Evolutionary conservation across 495 filamentous ascomycete genomes (phyloP).

Genomic region (Thermochaetoides thermophila): DNA sequence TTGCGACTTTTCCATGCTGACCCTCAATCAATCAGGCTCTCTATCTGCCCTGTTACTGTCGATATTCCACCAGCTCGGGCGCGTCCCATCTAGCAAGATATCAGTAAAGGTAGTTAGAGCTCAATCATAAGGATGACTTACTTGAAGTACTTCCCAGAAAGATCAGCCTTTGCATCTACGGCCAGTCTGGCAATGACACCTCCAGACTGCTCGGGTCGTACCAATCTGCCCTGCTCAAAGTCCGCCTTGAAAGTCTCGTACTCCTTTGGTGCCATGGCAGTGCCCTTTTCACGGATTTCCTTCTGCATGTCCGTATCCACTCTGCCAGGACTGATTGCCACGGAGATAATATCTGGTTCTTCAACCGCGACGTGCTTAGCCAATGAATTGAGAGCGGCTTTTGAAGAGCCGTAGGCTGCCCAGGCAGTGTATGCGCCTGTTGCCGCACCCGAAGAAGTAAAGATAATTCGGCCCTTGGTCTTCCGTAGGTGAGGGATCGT

Average conservation of each 20-base stretch:
- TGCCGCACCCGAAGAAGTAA: slow-evolving; percentile 66
- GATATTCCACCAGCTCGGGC: slow-evolving; percentile 48
- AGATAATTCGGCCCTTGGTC: slow-evolving; percentile 52
- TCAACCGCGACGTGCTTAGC: slow-evolving; percentile 57
- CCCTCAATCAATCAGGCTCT: slow-evolving; percentile 1
- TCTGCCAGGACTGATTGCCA: slow-evolving; percentile 67
- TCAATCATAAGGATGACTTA: slow-evolving; percentile 20
- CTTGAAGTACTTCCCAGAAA: slow-evolving; percentile 65
- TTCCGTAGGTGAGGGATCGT: slow-evolving; percentile 54
- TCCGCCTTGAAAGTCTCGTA: slow-evolving; percentile 50
- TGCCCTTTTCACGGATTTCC: slow-evolving; percentile 51
- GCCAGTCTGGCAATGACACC: slow-evolving; percentile 71
- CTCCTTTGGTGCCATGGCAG: slow-evolving; percentile 48
- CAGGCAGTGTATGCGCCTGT: slow-evolving; percentile 53
- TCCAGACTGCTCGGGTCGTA: slow-evolving; percentile 73
- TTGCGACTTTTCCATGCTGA: slow-evolving; percentile 8
- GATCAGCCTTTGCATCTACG: slow-evolving; percentile 36
- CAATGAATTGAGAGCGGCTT: slow-evolving; percentile 81
- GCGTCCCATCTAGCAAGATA: slow-evolving; percentile 50
- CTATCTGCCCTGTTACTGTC: slow-evolving; percentile 17
- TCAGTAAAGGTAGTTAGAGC: slow-evolving; percentile 24
- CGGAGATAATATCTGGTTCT: slow-evolving; percentile 57
- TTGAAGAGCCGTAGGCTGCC: slow-evolving; percentile 68
- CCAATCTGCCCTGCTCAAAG: slow-evolving; percentile 53
- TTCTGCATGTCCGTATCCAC: slow-evolving; percentile 92